Conservation (phyloP, 2,329 filamentous ascomycete species). For the Microascus cirrosus region DNA sequence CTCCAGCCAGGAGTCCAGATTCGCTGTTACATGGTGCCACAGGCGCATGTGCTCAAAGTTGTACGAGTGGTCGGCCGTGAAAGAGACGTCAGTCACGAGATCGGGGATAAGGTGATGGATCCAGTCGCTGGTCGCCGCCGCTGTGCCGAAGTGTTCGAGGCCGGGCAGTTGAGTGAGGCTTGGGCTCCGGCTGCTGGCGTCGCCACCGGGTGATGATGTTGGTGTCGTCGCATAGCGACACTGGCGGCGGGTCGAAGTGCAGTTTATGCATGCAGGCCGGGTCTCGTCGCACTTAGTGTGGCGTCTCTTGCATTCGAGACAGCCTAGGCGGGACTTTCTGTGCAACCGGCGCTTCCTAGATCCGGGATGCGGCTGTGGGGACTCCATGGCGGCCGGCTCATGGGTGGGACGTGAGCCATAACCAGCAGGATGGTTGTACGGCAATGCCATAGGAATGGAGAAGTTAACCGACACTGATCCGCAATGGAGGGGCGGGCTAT, state of each 20-base stretch:
- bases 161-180: neutral
- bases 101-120: neutral
- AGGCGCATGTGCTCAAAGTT: neutral
- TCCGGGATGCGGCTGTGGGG: neutral
- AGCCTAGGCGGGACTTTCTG: conserved; percentile 25
- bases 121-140: conserved; percentile 5
- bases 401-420: no score
- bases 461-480: no score
- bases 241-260: conserved; percentile 20
- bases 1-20: conserved; percentile 13
- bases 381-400: no score
- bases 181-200: neutral
- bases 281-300: conserved; percentile 31
- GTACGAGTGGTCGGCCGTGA: neutral
- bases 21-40: neutral
- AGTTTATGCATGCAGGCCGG: conserved; percentile 26
- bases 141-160: no score
- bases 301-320: conserved; percentile 25
- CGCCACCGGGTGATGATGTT: no score
- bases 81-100: neutral
- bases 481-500: no score
- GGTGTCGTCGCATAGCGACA: conserved; percentile 11
- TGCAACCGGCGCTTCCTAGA: neutral
- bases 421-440: no score
- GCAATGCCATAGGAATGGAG: no score